phyloP scores from a whole-genome alignment of 345 rosid species.

The Eucalyptus globulus region DNA sequence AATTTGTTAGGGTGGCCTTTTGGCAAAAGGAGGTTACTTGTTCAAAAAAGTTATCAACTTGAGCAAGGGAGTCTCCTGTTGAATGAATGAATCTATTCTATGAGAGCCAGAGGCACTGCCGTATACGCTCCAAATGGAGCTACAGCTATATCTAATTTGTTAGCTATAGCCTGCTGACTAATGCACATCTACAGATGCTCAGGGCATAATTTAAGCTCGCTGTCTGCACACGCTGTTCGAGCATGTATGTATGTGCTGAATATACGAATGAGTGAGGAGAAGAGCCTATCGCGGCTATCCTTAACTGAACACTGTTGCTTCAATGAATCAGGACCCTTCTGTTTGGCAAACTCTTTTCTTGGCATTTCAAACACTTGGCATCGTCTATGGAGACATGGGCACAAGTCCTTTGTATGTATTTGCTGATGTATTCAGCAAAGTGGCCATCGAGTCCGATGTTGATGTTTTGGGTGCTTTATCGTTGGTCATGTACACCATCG shows the following conservation, averaged over 20 bases:
- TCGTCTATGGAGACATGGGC: constrained; percentile 97
- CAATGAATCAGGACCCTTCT: constrained; percentile 48
- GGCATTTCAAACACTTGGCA: constrained; percentile 98
- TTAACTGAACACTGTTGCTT: constrained; percentile 4
- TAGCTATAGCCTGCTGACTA: background rate
- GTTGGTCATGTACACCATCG: constrained; percentile 83
- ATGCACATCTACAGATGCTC: background rate
- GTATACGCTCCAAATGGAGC: background rate
- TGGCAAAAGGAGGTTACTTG: background rate
- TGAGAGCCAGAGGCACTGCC: background rate
- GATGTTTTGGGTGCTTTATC: constrained; percentile 96
- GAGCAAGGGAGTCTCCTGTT: background rate
- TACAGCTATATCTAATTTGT: background rate
- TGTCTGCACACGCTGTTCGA: background rate
- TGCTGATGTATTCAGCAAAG: constrained; percentile 89
- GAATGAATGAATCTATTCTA: background rate
- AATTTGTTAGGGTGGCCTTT: background rate
- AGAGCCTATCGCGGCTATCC: background rate
- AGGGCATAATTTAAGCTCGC: background rate
- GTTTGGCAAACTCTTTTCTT: constrained; percentile 51
- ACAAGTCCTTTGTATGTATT: constrained; percentile 96
- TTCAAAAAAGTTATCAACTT: background rate
- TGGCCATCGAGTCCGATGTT: constrained; percentile 58
- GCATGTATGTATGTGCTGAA: background rate
- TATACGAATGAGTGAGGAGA: background rate